Percentiles rank a stretch among this genome's conserved stretches.
Conservation (phyloP, 805 yeast species). For the Metschnikowia continentalis region DNA sequence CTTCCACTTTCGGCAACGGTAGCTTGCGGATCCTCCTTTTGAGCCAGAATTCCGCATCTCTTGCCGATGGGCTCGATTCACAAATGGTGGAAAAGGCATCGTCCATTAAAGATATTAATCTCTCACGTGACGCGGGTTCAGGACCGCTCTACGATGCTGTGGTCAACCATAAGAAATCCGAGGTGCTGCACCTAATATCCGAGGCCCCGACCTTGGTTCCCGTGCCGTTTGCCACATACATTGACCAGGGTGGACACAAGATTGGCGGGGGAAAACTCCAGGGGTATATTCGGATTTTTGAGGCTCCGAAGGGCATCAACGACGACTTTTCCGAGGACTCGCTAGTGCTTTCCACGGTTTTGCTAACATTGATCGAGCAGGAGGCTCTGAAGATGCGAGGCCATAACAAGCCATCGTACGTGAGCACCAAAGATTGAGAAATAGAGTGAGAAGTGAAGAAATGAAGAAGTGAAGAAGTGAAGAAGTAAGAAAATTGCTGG, state of each 20-base stretch:
- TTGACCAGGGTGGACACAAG: slow-evolving; percentile 24
- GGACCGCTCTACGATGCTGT: slow-evolving; percentile 19
- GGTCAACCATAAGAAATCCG: slow-evolving; percentile 18
- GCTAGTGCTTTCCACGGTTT: slow-evolving; percentile 21
- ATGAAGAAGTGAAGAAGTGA: too few species aligned
- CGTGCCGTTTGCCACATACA: slow-evolving; percentile 29
- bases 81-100: slow-evolving; percentile 2
- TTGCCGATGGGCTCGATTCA: slow-evolving; percentile 21
- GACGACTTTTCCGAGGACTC: slow-evolving; percentile 17
- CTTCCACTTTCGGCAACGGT: slow-evolving; percentile 34
- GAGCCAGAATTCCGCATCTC: slow-evolving; percentile 14
- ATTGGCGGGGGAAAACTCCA: slow-evolving; percentile 19
- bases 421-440: background rate
- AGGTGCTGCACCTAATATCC: slow-evolving; percentile 19
- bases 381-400: slow-evolving; percentile 33
- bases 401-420: slow-evolving; percentile 22
- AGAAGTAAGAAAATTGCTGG: too few species aligned
- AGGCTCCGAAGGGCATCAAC: slow-evolving; percentile 12
- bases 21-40: slow-evolving; percentile 23
- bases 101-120: slow-evolving; percentile 10
- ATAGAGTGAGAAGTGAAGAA: too few species aligned
- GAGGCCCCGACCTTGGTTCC: slow-evolving; percentile 18
- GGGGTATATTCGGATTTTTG: slow-evolving; percentile 22
- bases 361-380: slow-evolving; percentile 30
- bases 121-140: slow-evolving; percentile 4